phyloP scores from a whole-genome alignment of 768 basidiomycete species.

The Trametes villosa region DNA sequence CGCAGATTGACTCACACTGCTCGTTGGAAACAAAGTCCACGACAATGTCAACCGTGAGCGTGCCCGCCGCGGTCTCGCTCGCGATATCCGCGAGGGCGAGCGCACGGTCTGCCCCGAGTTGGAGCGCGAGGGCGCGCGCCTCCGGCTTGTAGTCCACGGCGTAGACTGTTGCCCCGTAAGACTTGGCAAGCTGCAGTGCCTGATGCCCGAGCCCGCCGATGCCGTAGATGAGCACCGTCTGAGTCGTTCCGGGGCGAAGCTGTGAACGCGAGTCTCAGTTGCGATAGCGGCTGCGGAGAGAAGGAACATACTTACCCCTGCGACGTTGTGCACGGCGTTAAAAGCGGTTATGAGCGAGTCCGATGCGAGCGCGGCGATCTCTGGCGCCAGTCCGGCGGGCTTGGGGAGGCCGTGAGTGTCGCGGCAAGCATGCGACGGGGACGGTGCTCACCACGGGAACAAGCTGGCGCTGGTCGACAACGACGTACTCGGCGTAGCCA shows the following conservation, averaged over 20 bases:
- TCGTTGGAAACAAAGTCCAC: constrained; percentile 16
- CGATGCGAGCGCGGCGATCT: constrained; percentile 4
- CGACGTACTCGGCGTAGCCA: constrained; percentile 14
- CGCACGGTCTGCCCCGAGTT: constrained; percentile 10
- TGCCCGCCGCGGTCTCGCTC: background rate
- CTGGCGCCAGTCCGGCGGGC: constrained; percentile 7
- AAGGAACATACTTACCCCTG: background rate
- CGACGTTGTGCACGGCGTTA: constrained; percentile 15
- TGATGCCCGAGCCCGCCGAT: constrained; percentile 38
- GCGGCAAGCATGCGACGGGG: background rate
- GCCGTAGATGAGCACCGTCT: constrained; percentile 20
- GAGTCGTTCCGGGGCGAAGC: constrained; percentile 11
- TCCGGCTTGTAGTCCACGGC: constrained; percentile 19
- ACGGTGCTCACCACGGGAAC: constrained; percentile 3
- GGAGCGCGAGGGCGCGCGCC: constrained; percentile 14
- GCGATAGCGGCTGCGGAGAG: background rate
- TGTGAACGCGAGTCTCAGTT: background rate
- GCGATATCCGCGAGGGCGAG: constrained; percentile 11
- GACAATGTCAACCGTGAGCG: constrained; percentile 15
- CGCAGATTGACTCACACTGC: constrained; percentile 5
- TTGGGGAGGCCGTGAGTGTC: background rate
- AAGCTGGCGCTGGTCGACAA: constrained; percentile 5
- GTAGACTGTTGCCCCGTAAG: constrained; percentile 16
- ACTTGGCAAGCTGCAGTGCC: constrained; percentile 20
- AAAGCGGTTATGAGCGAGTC: constrained; percentile 15